Evolutionary conservation across 345 rosid genomes (phyloP), one percentile per base, ranked within the genome.

Genomic region (Abelmoschus esculentus): DNA sequence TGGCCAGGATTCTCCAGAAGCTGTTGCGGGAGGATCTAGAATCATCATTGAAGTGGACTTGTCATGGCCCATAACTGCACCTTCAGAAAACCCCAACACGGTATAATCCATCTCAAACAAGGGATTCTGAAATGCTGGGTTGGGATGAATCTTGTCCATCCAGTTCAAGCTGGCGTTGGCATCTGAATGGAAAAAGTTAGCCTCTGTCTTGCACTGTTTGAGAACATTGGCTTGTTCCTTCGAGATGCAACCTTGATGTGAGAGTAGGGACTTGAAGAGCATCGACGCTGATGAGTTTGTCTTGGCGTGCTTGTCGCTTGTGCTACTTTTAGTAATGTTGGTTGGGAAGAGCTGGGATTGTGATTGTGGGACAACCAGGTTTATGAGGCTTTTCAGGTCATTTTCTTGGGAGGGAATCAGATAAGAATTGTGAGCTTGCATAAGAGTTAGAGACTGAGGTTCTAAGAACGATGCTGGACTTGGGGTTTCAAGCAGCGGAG

Each of bases 401-500:
- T 78, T 80, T 32, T 84, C 74, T 75, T 79, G 76, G 44, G 71
- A 74, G 67, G 78, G 81, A 79, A 56, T 74, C 69, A 76, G 38
- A 73, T 77, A 72, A 69, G 80, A 62, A 72, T 77, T 57, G 64
- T 69, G 78, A 17, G 70, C 73, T 63, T 50, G 72, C 69, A 13
- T 73, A 46, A 71, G 62, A 56, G 28, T 29, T 68, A 22, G 26
- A 22, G 26, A 22, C 26, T 75, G 84, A 53, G 79, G 28, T 54
- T 78, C 79, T 71, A 78, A 60, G 11, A 75, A 58, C n/a, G 87
- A 17, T 17, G 86, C 69, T 52, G 78, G 78, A 15, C 44, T 11
- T 11, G 44, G n/a, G 50, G 84, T 62, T 66, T 91, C 92, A 3
- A 81, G 77, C 74, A 85, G 74, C 40, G 86, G 81, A 50, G 91